Percentiles rank a stretch among this genome's conserved stretches.
Evolutionary conservation across 2,329 filamentous ascomycete species (phyloP).

Genomic region (Talaromyces sp.): DNA sequence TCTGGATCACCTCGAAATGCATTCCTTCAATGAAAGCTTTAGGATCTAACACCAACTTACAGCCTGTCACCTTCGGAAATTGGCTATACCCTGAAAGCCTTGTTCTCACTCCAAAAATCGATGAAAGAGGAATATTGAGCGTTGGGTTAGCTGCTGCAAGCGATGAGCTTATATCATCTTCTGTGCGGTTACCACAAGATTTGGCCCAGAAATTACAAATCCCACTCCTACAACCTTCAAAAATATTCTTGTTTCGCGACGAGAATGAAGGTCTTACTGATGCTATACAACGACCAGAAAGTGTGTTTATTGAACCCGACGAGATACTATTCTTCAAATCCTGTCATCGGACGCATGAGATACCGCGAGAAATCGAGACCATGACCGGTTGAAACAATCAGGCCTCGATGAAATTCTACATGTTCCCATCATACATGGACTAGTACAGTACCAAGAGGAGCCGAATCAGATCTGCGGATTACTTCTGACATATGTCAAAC

Average conservation of each 20-base stretch:
- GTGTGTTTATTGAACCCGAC: background rate
- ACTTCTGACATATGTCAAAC: conserved; percentile 3
- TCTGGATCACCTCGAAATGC: background rate
- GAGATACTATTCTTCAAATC: background rate
- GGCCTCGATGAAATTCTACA: conserved; percentile 6
- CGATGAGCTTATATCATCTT: background rate
- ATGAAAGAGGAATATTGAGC: background rate
- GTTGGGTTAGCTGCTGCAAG: background rate
- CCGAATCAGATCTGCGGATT: conserved; percentile 5
- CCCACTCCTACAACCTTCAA: background rate
- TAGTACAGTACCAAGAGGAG: conserved; percentile 1
- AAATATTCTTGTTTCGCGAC: background rate
- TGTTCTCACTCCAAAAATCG: background rate
- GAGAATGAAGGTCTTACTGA: background rate
- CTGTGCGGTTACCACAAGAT: background rate
- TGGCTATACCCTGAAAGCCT: background rate
- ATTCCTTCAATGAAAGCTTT: background rate
- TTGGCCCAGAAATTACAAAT: background rate
- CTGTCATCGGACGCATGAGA: background rate
- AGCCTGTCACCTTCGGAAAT: background rate
- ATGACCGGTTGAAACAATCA: conserved; percentile 7
- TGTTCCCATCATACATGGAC: background rate
- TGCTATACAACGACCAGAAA: background rate
- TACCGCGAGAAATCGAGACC: conserved; percentile 4
- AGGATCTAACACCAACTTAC: background rate